A percentile compares a stretch with the other conserved stretches of the same genome.
phyloP scores from a whole-genome alignment of 2,329 filamentous ascomycete genomes.

The Decorospora gaudefroyi region DNA sequence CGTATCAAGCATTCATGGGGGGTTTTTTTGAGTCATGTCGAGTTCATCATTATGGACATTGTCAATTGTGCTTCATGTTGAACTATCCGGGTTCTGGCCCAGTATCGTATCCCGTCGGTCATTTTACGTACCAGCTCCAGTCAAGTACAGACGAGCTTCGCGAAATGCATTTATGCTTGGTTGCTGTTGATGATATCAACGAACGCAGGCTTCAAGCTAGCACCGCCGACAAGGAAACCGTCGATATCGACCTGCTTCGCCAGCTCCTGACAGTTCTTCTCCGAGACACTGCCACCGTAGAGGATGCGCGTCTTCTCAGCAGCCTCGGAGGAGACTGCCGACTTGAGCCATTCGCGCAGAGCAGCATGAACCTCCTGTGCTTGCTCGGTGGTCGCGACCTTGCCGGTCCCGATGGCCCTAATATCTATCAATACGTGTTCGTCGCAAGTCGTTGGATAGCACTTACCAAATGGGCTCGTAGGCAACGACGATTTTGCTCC shows the following conservation, averaged over 20 bases:
- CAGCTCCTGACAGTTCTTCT: conserved; percentile 97
- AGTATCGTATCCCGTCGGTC: conserved; percentile 1
- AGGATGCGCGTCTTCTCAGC: conserved; percentile 89
- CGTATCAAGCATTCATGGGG: conserved; percentile 20
- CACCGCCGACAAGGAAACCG: conserved; percentile 95
- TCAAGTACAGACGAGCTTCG: conserved; percentile 45
- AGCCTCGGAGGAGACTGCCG: conserved; percentile 74
- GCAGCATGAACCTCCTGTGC: conserved; percentile 63
- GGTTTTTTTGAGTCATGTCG: background rate
- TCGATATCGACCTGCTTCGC: conserved; percentile 94
- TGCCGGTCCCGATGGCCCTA: conserved; percentile 78
- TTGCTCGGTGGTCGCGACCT: conserved; percentile 51
- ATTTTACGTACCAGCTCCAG: conserved; percentile 1
- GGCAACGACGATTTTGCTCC: conserved; percentile 92
- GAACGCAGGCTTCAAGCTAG: conserved; percentile 93
- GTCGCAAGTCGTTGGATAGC: background rate
- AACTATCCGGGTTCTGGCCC: conserved; percentile 3
- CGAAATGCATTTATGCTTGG: conserved; percentile 47
- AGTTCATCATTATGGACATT: background rate
- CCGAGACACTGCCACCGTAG: conserved; percentile 94
- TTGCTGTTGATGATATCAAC: conserved; percentile 71
- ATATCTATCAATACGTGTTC: conserved; percentile 17
- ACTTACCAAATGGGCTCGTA: conserved; percentile 97
- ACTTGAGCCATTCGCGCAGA: conserved; percentile 82
- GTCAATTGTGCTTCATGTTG: conserved; percentile 12